Conservation (phyloP, 805 yeast species). For the Metschnikowia koreensis region DNA sequence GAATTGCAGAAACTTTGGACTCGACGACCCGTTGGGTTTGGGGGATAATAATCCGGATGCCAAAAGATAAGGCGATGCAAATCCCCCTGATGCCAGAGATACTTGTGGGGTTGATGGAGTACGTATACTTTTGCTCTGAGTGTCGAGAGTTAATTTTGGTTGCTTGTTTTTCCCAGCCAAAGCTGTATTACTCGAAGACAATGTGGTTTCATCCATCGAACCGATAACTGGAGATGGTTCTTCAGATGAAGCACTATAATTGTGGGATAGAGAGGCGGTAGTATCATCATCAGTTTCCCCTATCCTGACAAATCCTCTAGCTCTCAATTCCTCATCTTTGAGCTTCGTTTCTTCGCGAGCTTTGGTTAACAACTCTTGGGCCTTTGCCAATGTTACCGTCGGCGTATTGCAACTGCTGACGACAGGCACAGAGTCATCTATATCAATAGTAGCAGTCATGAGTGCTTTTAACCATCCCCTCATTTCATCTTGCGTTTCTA, state of each 20-base stretch:
- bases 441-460: conserved; percentile 93
- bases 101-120: conserved; percentile 42
- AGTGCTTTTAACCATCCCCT: conserved; percentile 92
- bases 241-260: conserved; percentile 18
- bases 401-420: conserved; percentile 93
- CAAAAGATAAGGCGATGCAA: conserved; percentile 65
- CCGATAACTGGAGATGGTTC: conserved; percentile 31
- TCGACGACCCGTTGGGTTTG: conserved; percentile 20
- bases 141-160: conserved; percentile 36
- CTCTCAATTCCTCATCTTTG: conserved; percentile 50
- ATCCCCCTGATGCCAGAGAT: conserved; percentile 39
- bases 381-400: conserved; percentile 83
- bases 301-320: conserved; percentile 35
- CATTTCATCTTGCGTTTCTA: conserved; percentile 88
- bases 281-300: conserved; percentile 19
- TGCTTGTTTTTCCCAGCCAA: conserved; percentile 9
- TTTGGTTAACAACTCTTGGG: conserved; percentile 79
- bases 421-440: conserved; percentile 90
- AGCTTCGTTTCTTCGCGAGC: conserved; percentile 72
- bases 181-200: conserved; percentile 23
- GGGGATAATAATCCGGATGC: conserved; percentile 64
- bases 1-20: conserved; percentile 6
- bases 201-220: conserved; percentile 33
- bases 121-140: conserved; percentile 21
- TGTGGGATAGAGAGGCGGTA: conserved; percentile 5